Base-by-base conservation (phyloP, 2,329 filamentous ascomycete species). In the Curvularia spicifera region DNA sequence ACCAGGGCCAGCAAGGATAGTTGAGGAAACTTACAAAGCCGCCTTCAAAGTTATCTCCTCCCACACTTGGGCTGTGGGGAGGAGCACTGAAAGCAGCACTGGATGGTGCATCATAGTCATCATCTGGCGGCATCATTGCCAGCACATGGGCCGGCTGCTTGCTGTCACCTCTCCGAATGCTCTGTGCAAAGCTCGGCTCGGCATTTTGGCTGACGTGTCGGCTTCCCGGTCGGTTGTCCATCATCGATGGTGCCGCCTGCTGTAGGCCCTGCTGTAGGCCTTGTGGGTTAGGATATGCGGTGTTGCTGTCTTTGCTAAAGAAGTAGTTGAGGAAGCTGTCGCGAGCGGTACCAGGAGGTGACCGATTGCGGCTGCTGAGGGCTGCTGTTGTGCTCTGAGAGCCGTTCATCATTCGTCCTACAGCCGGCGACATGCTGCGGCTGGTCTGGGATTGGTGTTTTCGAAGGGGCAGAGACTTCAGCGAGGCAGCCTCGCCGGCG, bases 311-410 rank as follows among this genome's bases (percentile, higher is more conserved):
- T 75, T 99, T 98, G 69, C 95, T 93, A 71, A 99, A 99, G 80
- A 99, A 99, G 79, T 99, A 99, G 79, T 94, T 98, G 61, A 99
- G 79, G 82, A 99, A 99, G 0, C 93, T 96, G 78, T 99, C 95
- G 61, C 89, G 87, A 40, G 91, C 87, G n/a, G 74, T 85, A 28
- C 57, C 60, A 20, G 86, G 83, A 10, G 88, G 87, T 43, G 89
- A 89, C 31, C 80, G 80, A 35, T 86, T 82, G 53, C 89, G 83
- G 56, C 78, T 77, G 10, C 92, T 93, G 69, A 93, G 79, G 10
- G 88, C 84, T 31, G 87, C 83, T 35, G 87, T 81, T 61, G 93
- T 83, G 63, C 67, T 71, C 58, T 76, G 71, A 57, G 71, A 65
- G 46, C 88, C 88, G 69, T 89, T 89, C 70, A 92, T 87, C 43